Conservation (phyloP, 2,329 filamentous ascomycete species). For the Fusarium marasasianum region DNA sequence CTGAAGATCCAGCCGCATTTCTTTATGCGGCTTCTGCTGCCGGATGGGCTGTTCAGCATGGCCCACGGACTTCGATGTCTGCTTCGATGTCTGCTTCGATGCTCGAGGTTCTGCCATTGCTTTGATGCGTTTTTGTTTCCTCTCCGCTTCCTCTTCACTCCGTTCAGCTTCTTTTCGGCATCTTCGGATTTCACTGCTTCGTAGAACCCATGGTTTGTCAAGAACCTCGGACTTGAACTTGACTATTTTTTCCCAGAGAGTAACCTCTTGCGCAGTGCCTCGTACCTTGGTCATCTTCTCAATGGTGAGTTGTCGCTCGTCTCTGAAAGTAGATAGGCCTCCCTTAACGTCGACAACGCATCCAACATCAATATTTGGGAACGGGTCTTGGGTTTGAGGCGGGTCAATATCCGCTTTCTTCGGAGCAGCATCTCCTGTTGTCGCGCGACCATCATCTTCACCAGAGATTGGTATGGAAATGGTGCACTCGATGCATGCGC, state of each 20-base stretch:
- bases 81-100: not conserved
- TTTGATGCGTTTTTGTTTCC: slow-evolving; percentile 40
- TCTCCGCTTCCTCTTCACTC: slow-evolving; percentile 41
- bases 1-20: slow-evolving; percentile 35
- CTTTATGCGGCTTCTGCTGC: slow-evolving; percentile 24
- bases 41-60: slow-evolving; percentile 9
- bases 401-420: slow-evolving; percentile 6
- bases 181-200: slow-evolving; percentile 56
- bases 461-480: slow-evolving; percentile 15
- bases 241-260: slow-evolving; percentile 65
- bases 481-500: slow-evolving; percentile 62
- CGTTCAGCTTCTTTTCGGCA: slow-evolving; percentile 60
- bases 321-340: slow-evolving; percentile 57
- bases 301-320: slow-evolving; percentile 61
- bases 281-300: slow-evolving; percentile 59
- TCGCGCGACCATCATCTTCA: not conserved
- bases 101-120: slow-evolving; percentile 18
- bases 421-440: not conserved
- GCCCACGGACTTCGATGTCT: not conserved
- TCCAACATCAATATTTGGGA: slow-evolving; percentile 59
- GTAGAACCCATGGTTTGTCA: slow-evolving; percentile 64
- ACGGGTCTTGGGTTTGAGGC: slow-evolving; percentile 9
- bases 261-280: slow-evolving; percentile 66
- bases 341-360: slow-evolving; percentile 67
- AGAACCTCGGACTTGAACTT: slow-evolving; percentile 62